Percentiles rank a stretch among this genome's conserved stretches.
Evolutionary conservation across 148 eudicot genomes (phyloP).

Genomic region (Agrostemma githago): DNA sequence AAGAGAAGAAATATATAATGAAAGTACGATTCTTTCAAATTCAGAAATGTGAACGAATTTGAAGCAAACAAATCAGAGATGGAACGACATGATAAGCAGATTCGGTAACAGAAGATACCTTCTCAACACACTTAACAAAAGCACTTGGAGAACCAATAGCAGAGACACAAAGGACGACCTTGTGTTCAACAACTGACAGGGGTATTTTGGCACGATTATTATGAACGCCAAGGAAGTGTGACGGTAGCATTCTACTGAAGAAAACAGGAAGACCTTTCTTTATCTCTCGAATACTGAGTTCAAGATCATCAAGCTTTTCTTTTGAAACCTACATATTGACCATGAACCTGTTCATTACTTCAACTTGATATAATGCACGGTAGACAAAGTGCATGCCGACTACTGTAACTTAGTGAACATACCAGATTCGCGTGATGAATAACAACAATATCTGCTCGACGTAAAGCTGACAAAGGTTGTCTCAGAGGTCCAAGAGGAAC

Average conservation of each 20-base stretch:
- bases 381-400: neutral
- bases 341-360: neutral
- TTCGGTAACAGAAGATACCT: no score
- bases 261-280: slow-evolving; percentile 53
- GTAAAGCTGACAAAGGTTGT: slow-evolving; percentile 75
- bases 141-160: slow-evolving; percentile 79
- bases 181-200: slow-evolving; percentile 35
- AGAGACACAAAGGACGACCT: slow-evolving; percentile 63
- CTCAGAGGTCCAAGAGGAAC: slow-evolving; percentile 87
- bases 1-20: neutral
- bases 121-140: slow-evolving; percentile 57
- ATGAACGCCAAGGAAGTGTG: slow-evolving; percentile 51
- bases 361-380: slow-evolving; percentile 1
- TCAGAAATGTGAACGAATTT: neutral
- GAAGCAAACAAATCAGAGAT: neutral
- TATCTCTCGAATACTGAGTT: slow-evolving; percentile 36
- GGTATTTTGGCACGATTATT: slow-evolving; percentile 36
- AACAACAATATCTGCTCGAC: slow-evolving; percentile 72
- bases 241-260: slow-evolving; percentile 65
- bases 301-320: slow-evolving; percentile 32
- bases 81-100: neutral
- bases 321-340: slow-evolving; percentile 47
- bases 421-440: slow-evolving; percentile 94
- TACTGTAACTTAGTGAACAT: slow-evolving; percentile 9
- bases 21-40: neutral